Evolutionary conservation across 202 grass and related monocot genomes (phyloP), one percentile per base, ranked within the genome.

Genomic region (Carex arenaria): DNA sequence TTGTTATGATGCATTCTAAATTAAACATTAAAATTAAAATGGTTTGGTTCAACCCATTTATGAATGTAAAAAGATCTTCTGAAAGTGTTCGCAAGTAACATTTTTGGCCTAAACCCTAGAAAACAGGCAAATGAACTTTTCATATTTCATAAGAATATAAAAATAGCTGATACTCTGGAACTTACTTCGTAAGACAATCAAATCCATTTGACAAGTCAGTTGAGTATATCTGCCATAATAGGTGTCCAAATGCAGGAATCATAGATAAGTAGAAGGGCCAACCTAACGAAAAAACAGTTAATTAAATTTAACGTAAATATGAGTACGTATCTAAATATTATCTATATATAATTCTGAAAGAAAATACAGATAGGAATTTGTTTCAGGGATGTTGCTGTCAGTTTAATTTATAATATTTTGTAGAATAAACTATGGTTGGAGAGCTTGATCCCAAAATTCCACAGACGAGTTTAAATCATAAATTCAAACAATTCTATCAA

Each of bases 111-210:
- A 26, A 38, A 31, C 42, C 26, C 18, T 53, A 26, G 26, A 26
- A 26, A 26, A 26, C 26, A 79, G 45, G 6, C 59, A 26, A 17
- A 26, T 1, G 9, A 14, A 64, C 53, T 81, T n/a, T 38, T 40
- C 11, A 81, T 22, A 65, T 26, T 17, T 83, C 10, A 56, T 31
- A 31, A 38, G 14, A 13, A 36, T 12, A 28, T 68, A 71, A 82
- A 67, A 38, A 23, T 28, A 71, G 40, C 3, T 80, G 49, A 8
- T 12, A 32, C 20, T 57, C 11, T 10, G 31, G 47, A n/a, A 84
- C 88, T 86, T 82, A 90, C 88, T 87, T 90, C 83, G 38, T 81
- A 51, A 72, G 40, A 63, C 88, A 90, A 14, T 90, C 88, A 19
- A 55, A 73, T 40, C 64, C 55, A 10, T 77, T 84, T 17, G 88